Percentiles rank a stretch among this genome's conserved stretches.
Evolutionary conservation across 768 basidiomycete genomes (phyloP).

Genomic region (Tephrocybe sp.): DNA sequence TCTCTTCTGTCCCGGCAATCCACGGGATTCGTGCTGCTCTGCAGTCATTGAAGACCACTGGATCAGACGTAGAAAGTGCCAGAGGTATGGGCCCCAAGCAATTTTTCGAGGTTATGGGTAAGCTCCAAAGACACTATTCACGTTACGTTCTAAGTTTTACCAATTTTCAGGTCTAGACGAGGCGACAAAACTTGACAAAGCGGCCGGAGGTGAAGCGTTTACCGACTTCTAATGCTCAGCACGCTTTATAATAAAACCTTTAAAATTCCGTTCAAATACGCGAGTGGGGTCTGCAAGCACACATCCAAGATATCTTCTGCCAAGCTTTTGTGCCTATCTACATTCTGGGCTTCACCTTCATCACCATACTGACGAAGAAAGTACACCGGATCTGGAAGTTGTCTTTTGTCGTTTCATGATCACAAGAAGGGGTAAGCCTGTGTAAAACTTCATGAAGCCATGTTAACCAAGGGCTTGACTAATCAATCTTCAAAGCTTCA

Average conservation of each 20-base stretch:
- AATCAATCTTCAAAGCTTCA: too few species aligned
- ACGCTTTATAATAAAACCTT: neutral
- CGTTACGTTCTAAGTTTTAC: neutral
- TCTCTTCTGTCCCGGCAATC: conserved; percentile 46
- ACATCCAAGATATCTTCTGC: too few species aligned
- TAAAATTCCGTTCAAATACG: too few species aligned
- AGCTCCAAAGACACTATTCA: neutral
- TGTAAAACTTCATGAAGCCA: too few species aligned
- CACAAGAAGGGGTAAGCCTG: too few species aligned
- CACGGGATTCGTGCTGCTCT: conserved; percentile 50
- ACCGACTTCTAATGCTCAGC: conserved; percentile 1
- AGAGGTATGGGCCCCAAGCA: conserved; percentile 48
- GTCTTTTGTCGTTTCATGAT: too few species aligned
- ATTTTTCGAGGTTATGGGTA: conserved; percentile 53
- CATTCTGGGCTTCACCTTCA: too few species aligned
- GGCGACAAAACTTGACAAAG: conserved; percentile 20
- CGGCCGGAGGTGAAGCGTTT: conserved; percentile 14
- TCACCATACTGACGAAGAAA: too few species aligned
- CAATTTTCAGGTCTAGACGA: conserved; percentile 22
- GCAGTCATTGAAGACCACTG: conserved; percentile 46
- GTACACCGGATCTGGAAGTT: too few species aligned
- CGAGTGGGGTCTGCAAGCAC: too few species aligned
- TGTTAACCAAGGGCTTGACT: too few species aligned
- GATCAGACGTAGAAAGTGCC: conserved; percentile 41
- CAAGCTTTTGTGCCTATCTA: too few species aligned